A percentile compares a stretch with the other conserved stretches of the same genome.
Conservation (phyloP, 192 early-diverging fungal genomes). For the Podila horticola region DNA sequence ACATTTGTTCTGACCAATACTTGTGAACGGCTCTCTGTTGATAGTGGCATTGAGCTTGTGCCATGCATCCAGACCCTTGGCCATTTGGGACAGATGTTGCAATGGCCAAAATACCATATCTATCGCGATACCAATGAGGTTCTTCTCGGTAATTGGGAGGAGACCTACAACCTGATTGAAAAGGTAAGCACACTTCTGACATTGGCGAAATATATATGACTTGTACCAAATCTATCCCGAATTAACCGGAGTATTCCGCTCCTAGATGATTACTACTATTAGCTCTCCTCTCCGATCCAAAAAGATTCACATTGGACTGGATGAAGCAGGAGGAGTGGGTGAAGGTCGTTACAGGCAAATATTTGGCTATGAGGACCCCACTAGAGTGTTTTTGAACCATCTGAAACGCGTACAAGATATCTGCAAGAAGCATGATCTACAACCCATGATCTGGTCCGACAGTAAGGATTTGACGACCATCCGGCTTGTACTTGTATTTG, state of each 20-base stretch:
- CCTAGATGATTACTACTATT: slow-evolving; percentile 67
- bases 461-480: slow-evolving; percentile 56
- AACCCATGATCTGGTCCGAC: slow-evolving; percentile 92
- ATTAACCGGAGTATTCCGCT: neutral
- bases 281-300: slow-evolving; percentile 77
- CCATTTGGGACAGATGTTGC: slow-evolving; percentile 88
- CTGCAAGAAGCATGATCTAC: slow-evolving; percentile 66
- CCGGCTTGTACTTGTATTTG: neutral
- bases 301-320: slow-evolving; percentile 89
- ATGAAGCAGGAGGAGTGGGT: slow-evolving; percentile 88
- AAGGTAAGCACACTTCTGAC: slow-evolving; percentile 38
- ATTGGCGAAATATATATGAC: too few relatives aligned
- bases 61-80: slow-evolving; percentile 93
- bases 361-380: slow-evolving; percentile 78
- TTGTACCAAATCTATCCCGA: neutral
- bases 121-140: slow-evolving; percentile 88
- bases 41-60: slow-evolving; percentile 84
- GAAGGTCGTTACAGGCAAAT: slow-evolving; percentile 84
- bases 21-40: neutral
- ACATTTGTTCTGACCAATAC: neutral
- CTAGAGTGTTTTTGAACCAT: slow-evolving; percentile 81
- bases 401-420: slow-evolving; percentile 77
- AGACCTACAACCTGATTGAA: slow-evolving; percentile 83
- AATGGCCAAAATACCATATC: slow-evolving; percentile 85
- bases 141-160: slow-evolving; percentile 72